Base-by-base conservation (phyloP, 2,329 filamentous ascomycete genomes). In the Botrytis fabae region DNA sequence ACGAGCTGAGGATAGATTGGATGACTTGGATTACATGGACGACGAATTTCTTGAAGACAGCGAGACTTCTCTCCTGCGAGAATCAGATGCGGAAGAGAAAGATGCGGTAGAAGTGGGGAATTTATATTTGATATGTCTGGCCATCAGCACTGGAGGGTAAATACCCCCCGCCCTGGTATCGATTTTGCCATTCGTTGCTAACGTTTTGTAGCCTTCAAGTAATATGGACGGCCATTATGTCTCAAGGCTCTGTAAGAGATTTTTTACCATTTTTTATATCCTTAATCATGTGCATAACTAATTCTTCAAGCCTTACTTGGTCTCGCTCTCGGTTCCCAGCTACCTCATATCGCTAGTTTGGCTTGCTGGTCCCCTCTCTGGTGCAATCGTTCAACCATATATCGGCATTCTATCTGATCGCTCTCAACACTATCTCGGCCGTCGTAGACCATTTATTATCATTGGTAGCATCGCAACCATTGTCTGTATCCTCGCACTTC, bases 281-380 rank as follows among this genome's bases (percentile, higher is more conserved):
- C n/a, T 16, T 40, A 9, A 42, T 57, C 14, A 48, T 63, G 22
- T 22, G 4, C n/a, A 42, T 57, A 35, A 46, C 61, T 71, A 71
- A 71, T 66, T 59, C 8, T n/a, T 18, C 10, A 60, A 73, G 71
- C 71, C 71, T 38, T 73, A 73, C 46, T 28, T 73, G 40, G 61
- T 87, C 12, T 85, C 85, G 32, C 83, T 88, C 38, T 86, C 86
- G 44, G 81, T 88, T 46, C 85, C 83, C 76, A 87, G 86, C 75
- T 85, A 85, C 14, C 79, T 87, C 70, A 82, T 86, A 35, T 84
- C 86, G 22, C 80, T 87, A 7, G 85, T 87, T 48, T 88, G 86
- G 86, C 86, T 88, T 35, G 86, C 86, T n/a, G 86, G 86, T 22
- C 86, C 86, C 22, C 81, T 88, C 2, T 87, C 85, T 32, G 86